Base-by-base conservation (phyloP, 2,329 filamentous ascomycete genomes). In the Calonectria montana region DNA sequence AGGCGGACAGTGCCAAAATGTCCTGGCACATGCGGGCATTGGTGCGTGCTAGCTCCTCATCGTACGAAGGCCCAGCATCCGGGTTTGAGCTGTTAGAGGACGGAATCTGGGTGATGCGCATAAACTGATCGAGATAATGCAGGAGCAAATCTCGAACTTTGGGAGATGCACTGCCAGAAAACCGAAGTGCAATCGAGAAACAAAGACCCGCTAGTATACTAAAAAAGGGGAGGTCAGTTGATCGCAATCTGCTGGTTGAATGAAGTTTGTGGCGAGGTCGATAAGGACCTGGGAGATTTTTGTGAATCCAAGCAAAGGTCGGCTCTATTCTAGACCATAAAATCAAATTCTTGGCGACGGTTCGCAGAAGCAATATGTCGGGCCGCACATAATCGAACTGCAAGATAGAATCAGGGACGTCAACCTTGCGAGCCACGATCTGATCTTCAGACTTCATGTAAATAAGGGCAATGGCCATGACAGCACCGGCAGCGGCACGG, bases 311-410 rank as follows among this genome's bases (percentile, higher is more conserved):
- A 21, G 88, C 86, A 74, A 92, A 88, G 1, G 88, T 91, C 1
- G 94, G 92, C 70, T 92, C 87, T 64, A 99, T 97, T 71, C 91
- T 87, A 74, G 93, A 93, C 97, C 97, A 99, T 85, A 98, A 91
- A 75, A 99, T 98, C 45, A 99, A 82, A 81, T 98, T 95, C 80
- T 93, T 94, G 13, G 97, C 94, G 37, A 98, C 88, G 0, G 96
- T 98, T 21, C 97, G 92, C 13, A 99, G 88, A 8, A 99, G 90
- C 74, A 99, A 93, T 48, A 98, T 92, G 80, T 99, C 97, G 0
- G 97, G 97, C 2, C 97, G 92, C 21, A 98, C 93, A 80, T 98
- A 98, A 81, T 98, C 97, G 81, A 98, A 98, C 76, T 98, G 96
- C 39, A 97, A 88, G 29, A 94, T 86, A 0, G 97, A 97, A 75